phyloP scores from a whole-genome alignment of 495 filamentous ascomycete species.

The Penicillium crystallinum region DNA sequence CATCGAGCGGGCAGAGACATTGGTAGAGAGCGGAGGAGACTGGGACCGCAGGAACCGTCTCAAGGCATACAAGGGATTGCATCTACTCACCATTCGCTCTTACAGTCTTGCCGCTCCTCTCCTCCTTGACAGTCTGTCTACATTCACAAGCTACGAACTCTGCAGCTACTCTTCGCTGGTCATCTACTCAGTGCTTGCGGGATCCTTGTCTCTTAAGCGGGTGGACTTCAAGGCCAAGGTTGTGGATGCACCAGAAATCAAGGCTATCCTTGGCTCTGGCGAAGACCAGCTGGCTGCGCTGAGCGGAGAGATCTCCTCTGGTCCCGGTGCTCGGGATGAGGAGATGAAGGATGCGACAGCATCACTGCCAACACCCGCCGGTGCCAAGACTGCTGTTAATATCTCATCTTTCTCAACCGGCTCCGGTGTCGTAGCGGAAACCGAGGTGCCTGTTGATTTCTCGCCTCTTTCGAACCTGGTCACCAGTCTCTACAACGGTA shows the following conservation, averaged over 20 bases:
- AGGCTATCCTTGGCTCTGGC: conserved; percentile 84
- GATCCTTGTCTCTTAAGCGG: conserved; percentile 88
- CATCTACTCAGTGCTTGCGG: conserved; percentile 91
- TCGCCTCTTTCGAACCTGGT: conserved; percentile 80
- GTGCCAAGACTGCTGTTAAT: conserved; percentile 68
- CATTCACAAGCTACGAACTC: conserved; percentile 97
- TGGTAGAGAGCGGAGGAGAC: conserved; percentile 92
- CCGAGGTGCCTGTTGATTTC: conserved; percentile 73
- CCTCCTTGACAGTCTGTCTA: conserved; percentile 91
- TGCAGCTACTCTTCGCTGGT: conserved; percentile 93
- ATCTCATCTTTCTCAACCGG: conserved; percentile 71
- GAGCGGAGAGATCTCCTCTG: conserved; percentile 66
- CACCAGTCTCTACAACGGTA: conserved; percentile 82
- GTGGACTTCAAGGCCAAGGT: conserved; percentile 99
- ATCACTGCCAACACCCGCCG: conserved; percentile 49
- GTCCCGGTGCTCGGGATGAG: conserved; percentile 70
- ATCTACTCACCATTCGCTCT: conserved; percentile 84
- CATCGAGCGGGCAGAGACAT: conserved; percentile 79
- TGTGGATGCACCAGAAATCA: conserved; percentile 95
- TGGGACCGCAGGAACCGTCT: conserved; percentile 97
- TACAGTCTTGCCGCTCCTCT: conserved; percentile 87
- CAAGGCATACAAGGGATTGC: conserved; percentile 95
- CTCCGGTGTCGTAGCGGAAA: conserved; percentile 61
- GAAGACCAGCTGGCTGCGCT: conserved; percentile 81
- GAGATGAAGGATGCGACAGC: conserved; percentile 64